These are phyloP conservation scores for Priceomyces medius DNA, from an alignment of 805 yeast species.

Conservation along the genomic window DNA sequence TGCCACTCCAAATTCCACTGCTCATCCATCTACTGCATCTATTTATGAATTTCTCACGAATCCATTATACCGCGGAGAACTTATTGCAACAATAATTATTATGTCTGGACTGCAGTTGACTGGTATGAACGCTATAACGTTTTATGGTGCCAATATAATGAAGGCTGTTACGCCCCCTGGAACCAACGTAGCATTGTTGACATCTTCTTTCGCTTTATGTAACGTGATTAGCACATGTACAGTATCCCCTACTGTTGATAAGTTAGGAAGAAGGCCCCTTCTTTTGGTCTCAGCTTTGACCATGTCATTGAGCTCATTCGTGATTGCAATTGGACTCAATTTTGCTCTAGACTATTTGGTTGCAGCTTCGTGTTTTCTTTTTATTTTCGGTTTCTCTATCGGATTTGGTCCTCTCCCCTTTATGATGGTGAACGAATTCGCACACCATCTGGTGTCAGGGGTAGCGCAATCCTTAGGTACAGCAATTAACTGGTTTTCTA, in stretches of 20 bases:
- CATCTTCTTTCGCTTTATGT: constrained; percentile 67
- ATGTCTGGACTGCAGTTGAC: constrained; percentile 46
- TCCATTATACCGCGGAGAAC: constrained; percentile 20
- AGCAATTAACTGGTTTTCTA: constrained; percentile 34
- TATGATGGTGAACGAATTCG: constrained; percentile 36
- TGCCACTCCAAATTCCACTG: constrained; percentile 25
- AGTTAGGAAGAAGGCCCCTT: constrained; percentile 62
- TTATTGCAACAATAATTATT: constrained; percentile 30
- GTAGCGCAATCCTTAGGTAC: constrained; percentile 38
- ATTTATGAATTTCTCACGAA: constrained; percentile 19
- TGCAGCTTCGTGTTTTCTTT: constrained; percentile 30
- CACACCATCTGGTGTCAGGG: constrained; percentile 31
- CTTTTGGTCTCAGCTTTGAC: constrained; percentile 22
- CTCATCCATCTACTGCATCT: constrained; percentile 27
- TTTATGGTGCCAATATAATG: constrained; percentile 84
- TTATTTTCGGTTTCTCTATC: constrained; percentile 31
- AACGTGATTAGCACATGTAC: constrained; percentile 69
- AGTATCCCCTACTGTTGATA: constrained; percentile 71
- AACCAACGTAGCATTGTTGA: constrained; percentile 58
- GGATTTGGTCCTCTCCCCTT: constrained; percentile 41
- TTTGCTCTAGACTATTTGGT: constrained; percentile 12
- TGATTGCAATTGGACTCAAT: constrained; percentile 26
- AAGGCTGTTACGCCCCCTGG: constrained; percentile 60
- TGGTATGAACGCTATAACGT: constrained; percentile 88
- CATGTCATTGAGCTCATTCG: constrained; percentile 24